phyloP scores from a whole-genome alignment of 805 yeast species.

The Candida nemodendra region DNA sequence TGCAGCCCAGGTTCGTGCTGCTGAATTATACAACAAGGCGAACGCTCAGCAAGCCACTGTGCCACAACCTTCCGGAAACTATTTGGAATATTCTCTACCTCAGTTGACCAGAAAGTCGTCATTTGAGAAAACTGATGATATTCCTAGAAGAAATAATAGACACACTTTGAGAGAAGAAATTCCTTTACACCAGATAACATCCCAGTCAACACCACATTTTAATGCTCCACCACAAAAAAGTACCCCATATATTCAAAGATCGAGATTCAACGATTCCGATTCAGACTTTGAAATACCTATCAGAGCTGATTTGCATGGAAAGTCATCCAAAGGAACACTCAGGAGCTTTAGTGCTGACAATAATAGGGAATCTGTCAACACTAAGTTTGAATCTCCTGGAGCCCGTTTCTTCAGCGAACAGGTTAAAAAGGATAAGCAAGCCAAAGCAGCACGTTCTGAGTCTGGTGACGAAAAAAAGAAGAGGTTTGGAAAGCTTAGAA shows the following conservation, averaged over 20 bases:
- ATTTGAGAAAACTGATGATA: constrained; percentile 44
- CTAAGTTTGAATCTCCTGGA: constrained; percentile 2
- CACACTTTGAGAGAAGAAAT: constrained; percentile 25
- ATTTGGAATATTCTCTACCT: constrained; percentile 32
- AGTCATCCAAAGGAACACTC: constrained; percentile 20
- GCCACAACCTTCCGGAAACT: constrained; percentile 20
- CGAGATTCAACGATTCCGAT: constrained; percentile 64
- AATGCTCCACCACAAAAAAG: constrained; percentile 8
- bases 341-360: constrained; percentile 28
- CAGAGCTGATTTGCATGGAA: constrained; percentile 9
- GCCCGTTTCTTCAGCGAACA: constrained; percentile 31
- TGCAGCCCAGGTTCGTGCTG: constrained; percentile 40
- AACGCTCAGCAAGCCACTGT: constrained; percentile 30
- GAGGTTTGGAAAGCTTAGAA: constrained; percentile 34
- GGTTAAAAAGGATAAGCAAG: constrained; percentile 7
- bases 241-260: constrained; percentile 35
- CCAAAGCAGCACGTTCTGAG: constrained; percentile 1
- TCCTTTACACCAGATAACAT: constrained; percentile 4
- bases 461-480: constrained; percentile 29
- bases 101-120: constrained; percentile 46
- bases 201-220: constrained; percentile 17
- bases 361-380: constrained; percentile 5
- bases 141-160: constrained; percentile 33
- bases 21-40: constrained; percentile 54
- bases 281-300: constrained; percentile 41